Percentiles rank a stretch among this genome's conserved stretches.
phyloP scores from a whole-genome alignment of 2,329 filamentous ascomycete genomes.

The Colletotrichum lindemuthianum region DNA sequence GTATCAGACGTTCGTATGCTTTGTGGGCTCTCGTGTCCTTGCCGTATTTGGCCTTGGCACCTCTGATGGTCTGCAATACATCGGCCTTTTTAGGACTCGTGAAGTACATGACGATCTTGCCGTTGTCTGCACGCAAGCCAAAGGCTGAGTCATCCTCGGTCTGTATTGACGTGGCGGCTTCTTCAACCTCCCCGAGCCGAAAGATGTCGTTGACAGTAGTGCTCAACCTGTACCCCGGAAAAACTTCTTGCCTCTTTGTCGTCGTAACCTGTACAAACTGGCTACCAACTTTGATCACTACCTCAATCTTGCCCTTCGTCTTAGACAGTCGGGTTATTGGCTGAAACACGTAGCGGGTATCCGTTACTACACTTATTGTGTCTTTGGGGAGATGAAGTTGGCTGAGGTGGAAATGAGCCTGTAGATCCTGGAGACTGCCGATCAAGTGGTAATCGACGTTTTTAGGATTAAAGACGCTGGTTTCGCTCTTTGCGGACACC shows the following conservation, averaged over 20 bases:
- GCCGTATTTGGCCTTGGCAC: constrained; percentile 70
- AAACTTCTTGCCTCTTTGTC: constrained; percentile 74
- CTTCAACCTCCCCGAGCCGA: constrained; percentile 73
- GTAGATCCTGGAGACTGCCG: constrained; percentile 72
- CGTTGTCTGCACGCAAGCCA: constrained; percentile 73
- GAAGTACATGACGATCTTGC: constrained; percentile 78
- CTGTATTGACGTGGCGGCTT: constrained; percentile 71
- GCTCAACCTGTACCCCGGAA: constrained; percentile 68
- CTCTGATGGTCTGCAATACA: constrained; percentile 70
- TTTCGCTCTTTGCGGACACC: constrained; percentile 69
- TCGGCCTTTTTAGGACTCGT: constrained; percentile 72
- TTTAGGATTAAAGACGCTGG: constrained; percentile 71
- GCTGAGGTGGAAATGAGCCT: constrained; percentile 73
- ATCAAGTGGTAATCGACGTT: constrained; percentile 75
- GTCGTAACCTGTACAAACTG: constrained; percentile 78
- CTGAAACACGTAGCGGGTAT: constrained; percentile 73
- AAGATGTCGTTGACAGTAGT: constrained; percentile 78
- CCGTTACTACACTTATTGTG: constrained; percentile 74
- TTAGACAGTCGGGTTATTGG: constrained; percentile 73
- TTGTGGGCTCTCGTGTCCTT: constrained; percentile 71
- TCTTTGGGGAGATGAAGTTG: constrained; percentile 75
- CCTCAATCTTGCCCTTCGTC: constrained; percentile 76
- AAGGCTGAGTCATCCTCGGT: constrained; percentile 75
- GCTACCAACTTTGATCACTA: constrained; percentile 74
- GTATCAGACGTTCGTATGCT: constrained; percentile 71